Percentiles rank a stretch among this genome's conserved stretches.
These are phyloP conservation scores for Beauveria sp. DNA, from an alignment of 2,329 filamentous ascomycete genomes.

Conservation along the genomic window DNA sequence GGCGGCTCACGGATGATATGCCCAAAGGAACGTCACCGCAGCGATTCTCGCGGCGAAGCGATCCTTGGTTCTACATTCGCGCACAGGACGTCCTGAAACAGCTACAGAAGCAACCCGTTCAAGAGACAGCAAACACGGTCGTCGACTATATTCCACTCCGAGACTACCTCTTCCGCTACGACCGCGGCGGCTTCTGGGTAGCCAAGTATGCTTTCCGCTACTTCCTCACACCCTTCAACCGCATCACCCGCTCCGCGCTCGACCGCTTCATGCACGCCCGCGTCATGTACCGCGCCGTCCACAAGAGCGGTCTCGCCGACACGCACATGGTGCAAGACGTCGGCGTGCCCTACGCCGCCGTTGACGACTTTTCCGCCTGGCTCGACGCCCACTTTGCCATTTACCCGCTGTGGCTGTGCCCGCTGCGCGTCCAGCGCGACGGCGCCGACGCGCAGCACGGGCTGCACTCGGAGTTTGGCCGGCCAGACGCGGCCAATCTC, in stretches of 20 bases:
- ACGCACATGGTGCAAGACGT: conserved; percentile 60
- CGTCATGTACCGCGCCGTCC: conserved; percentile 58
- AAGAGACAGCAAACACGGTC: conserved; percentile 15
- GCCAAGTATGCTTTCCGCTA: conserved; percentile 56
- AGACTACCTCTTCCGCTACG: conserved; percentile 62
- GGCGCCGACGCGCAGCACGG: conserved; percentile 35
- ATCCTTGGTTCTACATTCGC: conserved; percentile 71
- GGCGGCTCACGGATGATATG: conserved; percentile 43
- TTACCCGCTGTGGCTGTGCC: conserved; percentile 52
- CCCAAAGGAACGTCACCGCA: conserved; percentile 27
- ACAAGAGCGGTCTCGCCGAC: conserved; percentile 52
- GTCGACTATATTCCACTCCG: conserved; percentile 50
- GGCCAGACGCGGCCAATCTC: conserved; percentile 31
- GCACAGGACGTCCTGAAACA: conserved; percentile 37
- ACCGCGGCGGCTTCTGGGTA: conserved; percentile 54
- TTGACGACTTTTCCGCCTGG: conserved; percentile 39
- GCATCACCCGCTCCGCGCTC: conserved; percentile 51
- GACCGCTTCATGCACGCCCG: conserved; percentile 56
- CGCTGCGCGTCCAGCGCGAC: conserved; percentile 37
- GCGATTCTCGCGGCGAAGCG: conserved; percentile 48
- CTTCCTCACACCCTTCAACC: conserved; percentile 58
- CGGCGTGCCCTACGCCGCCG: conserved; percentile 37
- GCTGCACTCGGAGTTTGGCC: conserved; percentile 38
- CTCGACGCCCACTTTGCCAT: conserved; percentile 37
- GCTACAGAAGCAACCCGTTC: conserved; percentile 11